These are phyloP conservation scores for Brassica rapa DNA, from an alignment of 345 rosid genomes.

Conservation along the genomic window DNA sequence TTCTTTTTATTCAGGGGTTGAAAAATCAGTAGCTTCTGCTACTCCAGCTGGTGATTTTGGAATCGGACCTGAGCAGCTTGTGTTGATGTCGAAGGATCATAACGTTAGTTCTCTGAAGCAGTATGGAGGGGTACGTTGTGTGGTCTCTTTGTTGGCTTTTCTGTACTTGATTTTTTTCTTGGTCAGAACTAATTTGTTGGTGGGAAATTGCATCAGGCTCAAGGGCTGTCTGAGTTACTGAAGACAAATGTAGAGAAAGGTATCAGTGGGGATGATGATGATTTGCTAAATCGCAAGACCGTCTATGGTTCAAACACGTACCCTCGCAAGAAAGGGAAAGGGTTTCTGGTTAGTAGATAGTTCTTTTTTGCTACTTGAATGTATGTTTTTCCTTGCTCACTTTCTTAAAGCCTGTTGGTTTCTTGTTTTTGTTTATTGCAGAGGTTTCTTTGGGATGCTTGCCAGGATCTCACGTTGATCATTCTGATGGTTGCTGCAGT, in stretches of 20 bases:
- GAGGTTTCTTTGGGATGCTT: slow-evolving; percentile 89
- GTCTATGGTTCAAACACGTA: slow-evolving; percentile 86
- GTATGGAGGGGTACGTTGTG: slow-evolving; percentile 76
- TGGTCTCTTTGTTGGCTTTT: background rate
- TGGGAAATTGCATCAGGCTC: slow-evolving; percentile 49
- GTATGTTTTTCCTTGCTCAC: background rate
- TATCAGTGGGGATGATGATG: slow-evolving; percentile 70
- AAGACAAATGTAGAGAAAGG: slow-evolving; percentile 75
- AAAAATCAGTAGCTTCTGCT: slow-evolving; percentile 32
- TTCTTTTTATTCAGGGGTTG: slow-evolving; percentile 47
- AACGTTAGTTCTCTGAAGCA: slow-evolving; percentile 50
- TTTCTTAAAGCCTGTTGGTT: background rate
- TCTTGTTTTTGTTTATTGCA: slow-evolving; percentile 28
- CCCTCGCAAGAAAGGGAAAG: slow-evolving; percentile 87
- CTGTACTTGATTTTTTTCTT: background rate
- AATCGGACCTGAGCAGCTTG: slow-evolving; percentile 76
- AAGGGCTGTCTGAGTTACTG: slow-evolving; percentile 60
- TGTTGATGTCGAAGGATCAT: slow-evolving; percentile 73
- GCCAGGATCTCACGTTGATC: slow-evolving; percentile 81
- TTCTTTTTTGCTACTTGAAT: slow-evolving; percentile 7
- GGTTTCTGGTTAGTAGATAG: slow-evolving; percentile 65
- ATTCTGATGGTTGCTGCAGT: slow-evolving; percentile 90
- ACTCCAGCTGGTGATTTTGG: slow-evolving; percentile 56
- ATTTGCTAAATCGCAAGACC: slow-evolving; percentile 60
- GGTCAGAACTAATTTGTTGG: slow-evolving; percentile 6